These are phyloP conservation scores for Aleurites moluccanus DNA, from an alignment of 441 rosid genomes.

Conservation along the genomic window DNA sequence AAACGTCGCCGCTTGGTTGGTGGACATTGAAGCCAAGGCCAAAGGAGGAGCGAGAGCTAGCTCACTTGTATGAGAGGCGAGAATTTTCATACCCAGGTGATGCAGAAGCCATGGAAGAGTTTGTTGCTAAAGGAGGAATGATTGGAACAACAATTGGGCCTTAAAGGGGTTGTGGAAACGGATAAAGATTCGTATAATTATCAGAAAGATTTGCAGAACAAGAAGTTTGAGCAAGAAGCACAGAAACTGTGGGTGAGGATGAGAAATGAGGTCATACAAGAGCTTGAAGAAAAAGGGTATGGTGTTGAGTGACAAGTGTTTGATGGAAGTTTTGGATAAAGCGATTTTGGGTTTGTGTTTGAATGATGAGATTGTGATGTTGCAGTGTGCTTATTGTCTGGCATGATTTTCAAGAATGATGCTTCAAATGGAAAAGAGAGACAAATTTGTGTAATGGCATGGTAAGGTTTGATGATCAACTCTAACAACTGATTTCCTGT, in stretches of 20 bases:
- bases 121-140: constrained; percentile 74
- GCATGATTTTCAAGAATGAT: constrained; percentile 11
- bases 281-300: constrained; percentile 75
- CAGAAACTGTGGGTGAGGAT: constrained; percentile 75
- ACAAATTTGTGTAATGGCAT: constrained; percentile 3
- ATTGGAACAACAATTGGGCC: constrained; percentile 69
- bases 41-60: constrained; percentile 77
- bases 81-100: constrained; percentile 86
- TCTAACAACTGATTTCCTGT: not conserved
- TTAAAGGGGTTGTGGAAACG: constrained; percentile 51
- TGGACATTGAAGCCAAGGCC: constrained; percentile 83
- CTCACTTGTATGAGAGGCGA: constrained; percentile 68
- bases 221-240: constrained; percentile 64
- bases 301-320: constrained; percentile 44
- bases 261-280: constrained; percentile 80
- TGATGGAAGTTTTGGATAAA: not conserved
- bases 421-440: not conserved
- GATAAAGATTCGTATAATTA: constrained; percentile 53
- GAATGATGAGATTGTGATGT: not conserved
- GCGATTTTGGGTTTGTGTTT: not conserved
- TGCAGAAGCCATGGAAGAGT: constrained; percentile 83
- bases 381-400: not conserved
- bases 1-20: constrained; percentile 86
- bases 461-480: not conserved
- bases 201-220: constrained; percentile 64